Percentiles rank a stretch among this genome's conserved stretches.
phyloP scores from a whole-genome alignment of 176 grass and related monocot genomes.

The Poa annua region DNA sequence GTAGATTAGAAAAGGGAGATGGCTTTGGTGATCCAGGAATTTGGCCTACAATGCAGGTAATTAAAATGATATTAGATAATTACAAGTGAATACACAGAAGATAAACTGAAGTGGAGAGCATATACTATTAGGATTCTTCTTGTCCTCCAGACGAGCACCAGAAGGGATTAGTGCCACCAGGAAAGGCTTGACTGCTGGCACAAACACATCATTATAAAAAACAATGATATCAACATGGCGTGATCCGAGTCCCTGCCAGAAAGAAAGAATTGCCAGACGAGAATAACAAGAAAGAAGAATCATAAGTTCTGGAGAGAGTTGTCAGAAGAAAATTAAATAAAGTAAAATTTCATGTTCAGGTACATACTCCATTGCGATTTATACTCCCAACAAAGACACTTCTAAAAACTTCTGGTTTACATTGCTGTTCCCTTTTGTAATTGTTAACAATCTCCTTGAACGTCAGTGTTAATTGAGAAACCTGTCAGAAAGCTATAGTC shows the following conservation, averaged over 20 bases:
- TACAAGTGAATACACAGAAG: slow-evolving; percentile 20
- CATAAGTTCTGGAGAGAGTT: slow-evolving; percentile 33
- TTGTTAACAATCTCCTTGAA: slow-evolving; percentile 78
- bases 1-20: slow-evolving; percentile 83
- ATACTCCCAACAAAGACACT: slow-evolving; percentile 65
- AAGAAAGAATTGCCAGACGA: slow-evolving; percentile 31
- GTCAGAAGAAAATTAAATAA: slow-evolving; percentile 27
- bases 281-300: slow-evolving; percentile 22
- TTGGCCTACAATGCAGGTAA: slow-evolving; percentile 55
- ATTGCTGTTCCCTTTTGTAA: slow-evolving; percentile 88
- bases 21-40: slow-evolving; percentile 77
- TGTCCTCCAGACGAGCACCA: slow-evolving; percentile 54
- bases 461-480: slow-evolving; percentile 59
- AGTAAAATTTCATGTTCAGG: slow-evolving; percentile 7
- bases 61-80: slow-evolving; percentile 40
- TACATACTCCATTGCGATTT: slow-evolving; percentile 62
- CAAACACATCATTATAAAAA: slow-evolving; percentile 95
- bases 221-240: slow-evolving; percentile 82
- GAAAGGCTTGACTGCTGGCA: slow-evolving; percentile 82
- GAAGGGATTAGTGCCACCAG: slow-evolving; percentile 63
- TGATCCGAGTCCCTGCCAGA: slow-evolving; percentile 61
- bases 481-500: slow-evolving; percentile 57
- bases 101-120: slow-evolving; percentile 35
- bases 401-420: slow-evolving; percentile 76
- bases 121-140: slow-evolving; percentile 63